Evolutionary conservation across 2,329 filamentous ascomycete genomes (phyloP).

Genomic region (Claviceps paspali): DNA sequence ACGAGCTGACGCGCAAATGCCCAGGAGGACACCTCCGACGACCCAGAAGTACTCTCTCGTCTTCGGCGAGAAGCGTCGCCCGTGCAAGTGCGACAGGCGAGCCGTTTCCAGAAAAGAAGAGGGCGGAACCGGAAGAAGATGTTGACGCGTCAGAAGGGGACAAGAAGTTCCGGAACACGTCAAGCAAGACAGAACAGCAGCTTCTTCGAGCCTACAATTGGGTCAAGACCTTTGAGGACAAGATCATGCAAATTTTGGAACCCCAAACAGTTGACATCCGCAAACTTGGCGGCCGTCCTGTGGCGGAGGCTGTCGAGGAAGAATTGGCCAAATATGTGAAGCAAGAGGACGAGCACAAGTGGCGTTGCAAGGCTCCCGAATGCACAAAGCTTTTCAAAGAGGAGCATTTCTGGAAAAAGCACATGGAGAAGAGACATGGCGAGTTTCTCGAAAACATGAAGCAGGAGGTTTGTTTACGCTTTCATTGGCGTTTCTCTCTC

Average conservation of each 20-base stretch:
- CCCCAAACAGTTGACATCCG: conserved; percentile 74
- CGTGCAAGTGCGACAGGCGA: conserved; percentile 70
- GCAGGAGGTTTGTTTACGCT: conserved; percentile 58
- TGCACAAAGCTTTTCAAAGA: conserved; percentile 97
- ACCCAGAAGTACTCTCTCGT: conserved; percentile 72
- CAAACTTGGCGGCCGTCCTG: conserved; percentile 77
- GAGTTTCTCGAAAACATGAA: conserved; percentile 74
- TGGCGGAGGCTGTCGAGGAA: conserved; percentile 75
- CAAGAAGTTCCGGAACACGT: conserved; percentile 55
- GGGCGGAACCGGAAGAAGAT: conserved; percentile 48
- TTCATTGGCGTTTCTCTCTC: too few species aligned
- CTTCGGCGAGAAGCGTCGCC: conserved; percentile 69
- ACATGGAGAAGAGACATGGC: conserved; percentile 85
- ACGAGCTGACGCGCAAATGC: conserved; percentile 90
- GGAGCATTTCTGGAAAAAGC: conserved; percentile 93
- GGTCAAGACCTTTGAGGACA: conserved; percentile 98
- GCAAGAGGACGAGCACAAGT: conserved; percentile 95
- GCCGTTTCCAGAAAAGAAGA: conserved; percentile 72
- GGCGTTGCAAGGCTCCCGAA: conserved; percentile 88
- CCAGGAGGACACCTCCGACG: conserved; percentile 92
- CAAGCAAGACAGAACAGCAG: conserved; percentile 74
- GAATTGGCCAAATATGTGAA: conserved; percentile 81
- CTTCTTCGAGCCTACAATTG: conserved; percentile 92
- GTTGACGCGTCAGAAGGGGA: conserved; percentile 39
- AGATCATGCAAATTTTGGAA: conserved; percentile 82